phyloP scores from a whole-genome alignment of 2,329 filamentous ascomycete species.

The Alternaria hordeiaustralica region DNA sequence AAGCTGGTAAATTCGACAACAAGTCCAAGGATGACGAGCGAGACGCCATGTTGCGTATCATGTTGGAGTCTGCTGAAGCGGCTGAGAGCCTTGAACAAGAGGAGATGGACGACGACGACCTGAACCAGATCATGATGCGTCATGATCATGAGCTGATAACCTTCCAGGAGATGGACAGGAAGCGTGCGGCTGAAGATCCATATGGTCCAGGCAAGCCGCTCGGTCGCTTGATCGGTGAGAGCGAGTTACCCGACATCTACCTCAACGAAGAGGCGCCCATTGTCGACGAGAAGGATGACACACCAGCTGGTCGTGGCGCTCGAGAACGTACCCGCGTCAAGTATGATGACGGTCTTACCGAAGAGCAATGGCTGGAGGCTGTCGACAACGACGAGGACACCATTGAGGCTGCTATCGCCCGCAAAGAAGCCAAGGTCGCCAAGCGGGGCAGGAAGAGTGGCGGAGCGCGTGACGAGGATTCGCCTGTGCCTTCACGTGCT shows the following conservation, averaged over 20 bases:
- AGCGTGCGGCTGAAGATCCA: constrained; percentile 67
- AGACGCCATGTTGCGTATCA: constrained; percentile 92
- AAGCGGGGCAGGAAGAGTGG: constrained; percentile 77
- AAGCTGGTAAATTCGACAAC: constrained; percentile 99
- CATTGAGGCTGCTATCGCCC: constrained; percentile 88
- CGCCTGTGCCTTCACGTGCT: constrained; percentile 78
- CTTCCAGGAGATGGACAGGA: constrained; percentile 85
- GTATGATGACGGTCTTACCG: constrained; percentile 96
- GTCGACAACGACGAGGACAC: constrained; percentile 96
- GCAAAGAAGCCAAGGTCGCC: constrained; percentile 85
- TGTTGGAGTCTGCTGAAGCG: constrained; percentile 80
- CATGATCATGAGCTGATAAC: constrained; percentile 76
- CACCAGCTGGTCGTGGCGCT: constrained; percentile 79
- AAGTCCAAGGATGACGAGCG: constrained; percentile 98
- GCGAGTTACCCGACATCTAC: constrained; percentile 93
- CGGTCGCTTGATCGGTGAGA: constrained; percentile 84
- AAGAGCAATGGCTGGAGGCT: constrained; percentile 98
- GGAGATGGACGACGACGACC: constrained; percentile 97
- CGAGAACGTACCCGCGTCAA: constrained; percentile 92
- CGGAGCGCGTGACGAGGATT: constrained; percentile 63
- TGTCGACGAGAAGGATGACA: constrained; percentile 78
- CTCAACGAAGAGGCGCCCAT: constrained; percentile 83
- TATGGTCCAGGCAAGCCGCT: constrained; percentile 77
- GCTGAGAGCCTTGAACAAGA: constrained; percentile 81
- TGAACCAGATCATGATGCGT: constrained; percentile 93